Evolutionary conservation across 495 filamentous ascomycete genomes (phyloP).

Genomic region (Recurvomyces mirabilis): DNA sequence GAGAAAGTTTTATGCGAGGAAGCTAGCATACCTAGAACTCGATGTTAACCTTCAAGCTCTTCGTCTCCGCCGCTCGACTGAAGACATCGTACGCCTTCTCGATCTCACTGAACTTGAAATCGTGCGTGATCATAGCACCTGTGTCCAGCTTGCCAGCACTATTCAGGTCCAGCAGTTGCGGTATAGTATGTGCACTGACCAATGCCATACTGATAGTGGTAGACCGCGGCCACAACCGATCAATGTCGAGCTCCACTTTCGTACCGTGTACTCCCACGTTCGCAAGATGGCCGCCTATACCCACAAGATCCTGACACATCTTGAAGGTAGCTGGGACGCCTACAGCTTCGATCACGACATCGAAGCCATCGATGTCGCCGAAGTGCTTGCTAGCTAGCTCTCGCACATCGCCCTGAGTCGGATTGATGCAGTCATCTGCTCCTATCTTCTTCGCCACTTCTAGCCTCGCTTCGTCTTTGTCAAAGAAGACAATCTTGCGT

Average conservation of each 20-base stretch:
- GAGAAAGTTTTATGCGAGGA: too few species aligned
- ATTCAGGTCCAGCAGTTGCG: conserved; percentile 34
- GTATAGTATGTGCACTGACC: conserved; percentile 37
- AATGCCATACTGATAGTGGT: conserved; percentile 21
- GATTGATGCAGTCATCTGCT: conserved; percentile 29
- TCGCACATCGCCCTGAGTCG: conserved; percentile 28
- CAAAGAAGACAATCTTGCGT: conserved; percentile 35
- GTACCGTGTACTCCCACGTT: conserved; percentile 42
- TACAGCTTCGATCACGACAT: conserved; percentile 46
- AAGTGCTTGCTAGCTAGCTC: conserved; percentile 25
- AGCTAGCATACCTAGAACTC: conserved; percentile 15
- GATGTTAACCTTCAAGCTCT: conserved; percentile 31
- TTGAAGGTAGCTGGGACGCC: conserved; percentile 39
- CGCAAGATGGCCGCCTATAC: conserved; percentile 39
- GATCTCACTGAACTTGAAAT: conserved; percentile 32
- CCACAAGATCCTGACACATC: conserved; percentile 39
- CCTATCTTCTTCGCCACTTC: conserved; percentile 35
- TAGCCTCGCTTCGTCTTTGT: conserved; percentile 35
- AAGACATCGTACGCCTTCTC: conserved; percentile 32
- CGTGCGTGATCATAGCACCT: conserved; percentile 35
- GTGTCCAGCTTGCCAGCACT: conserved; percentile 31
- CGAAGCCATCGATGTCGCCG: conserved; percentile 35
- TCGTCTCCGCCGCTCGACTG: conserved; percentile 27
- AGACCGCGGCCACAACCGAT: conserved; percentile 20
- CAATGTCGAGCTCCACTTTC: conserved; percentile 34